Evolutionary conservation across 192 early-diverging fungal species (phyloP), one percentile per base, ranked within the genome.

Genomic region (Backusella circina): DNA sequence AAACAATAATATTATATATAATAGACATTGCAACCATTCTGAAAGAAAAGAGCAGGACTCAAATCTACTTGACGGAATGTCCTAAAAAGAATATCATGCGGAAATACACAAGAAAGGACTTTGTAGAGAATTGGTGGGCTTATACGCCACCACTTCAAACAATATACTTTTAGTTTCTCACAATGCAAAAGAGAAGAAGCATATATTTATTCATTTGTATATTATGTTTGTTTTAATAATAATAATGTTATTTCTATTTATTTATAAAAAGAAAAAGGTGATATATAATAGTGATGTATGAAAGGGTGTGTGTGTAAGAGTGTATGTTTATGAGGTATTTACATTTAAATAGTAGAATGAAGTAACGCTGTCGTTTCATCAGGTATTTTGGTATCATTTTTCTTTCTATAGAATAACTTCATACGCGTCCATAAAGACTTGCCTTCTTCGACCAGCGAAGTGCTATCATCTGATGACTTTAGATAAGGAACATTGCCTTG

Each of bases 381-480:
- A 30, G 69, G 37, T 44, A 23, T 18, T 28, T 13, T 67, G 65
- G 28, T 31, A 33, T 67, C 65, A n/a, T 51, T 51, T 0, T 69
- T 36, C n/a, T 38, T 35, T 16, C 16, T 41, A 70, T 28, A 47
- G 13, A 47, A 23, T 31, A 7, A 70, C 16, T 44, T 41, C 69
- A 70, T 41, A 30, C 39, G 69, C 30, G 37, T 70, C 69, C 69
- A 70, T 16, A 47, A 37, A 31, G 33, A 68, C 15, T 61, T 36
- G 8, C 67, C 67, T 38, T 68, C 67, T 68, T 68, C 67, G 67
- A 37, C 67, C 67, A 68, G 67, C 54, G 54, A 61, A 61, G 54
- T 61, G 8, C 9, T 30, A 61, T 61, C 54, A 5, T 47, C 44
- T 18, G 44, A 47, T 61, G 50, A 51, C 50, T 41, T 47, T 15